Evolutionary conservation across 225 moss, liverwort and hornwort genomes (phyloP), one percentile per base, ranked within the genome.

Genomic region (Neckera pumila): DNA sequence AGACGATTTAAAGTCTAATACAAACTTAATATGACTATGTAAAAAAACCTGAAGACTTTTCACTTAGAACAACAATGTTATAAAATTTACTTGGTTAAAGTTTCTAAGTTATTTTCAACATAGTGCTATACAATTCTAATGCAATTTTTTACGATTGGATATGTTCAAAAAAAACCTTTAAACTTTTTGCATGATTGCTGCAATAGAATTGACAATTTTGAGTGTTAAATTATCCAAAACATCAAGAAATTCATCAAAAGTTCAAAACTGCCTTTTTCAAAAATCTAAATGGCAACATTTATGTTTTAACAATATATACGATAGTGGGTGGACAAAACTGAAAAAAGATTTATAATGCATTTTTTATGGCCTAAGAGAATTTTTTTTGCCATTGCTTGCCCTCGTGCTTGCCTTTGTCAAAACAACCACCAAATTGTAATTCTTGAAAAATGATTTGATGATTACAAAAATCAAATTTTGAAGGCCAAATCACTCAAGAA

Each of bases 101-200:
- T 43, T 72, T 72, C 27, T 27, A 27, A 26, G 6, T 16, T 71
- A 15, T 71, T 71, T 71, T 4, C 9, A 4, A 26, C 5, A 42
- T 26, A 26, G 8, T 40, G 5, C 2, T 40, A 42, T 14, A 26
- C 26, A 71, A 26, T 8, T 42, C 14, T 71, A 71, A 27, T 27
- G 9, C 16, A 71, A 27, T 42, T 26, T 71, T 2, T 9, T 42
- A 9, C 2, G 0, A 0, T 42, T 42, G 3, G 9, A 27, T 26
- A 9, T 27, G 16, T 15, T 42, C 26, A 42, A 42, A 42, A 8
- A 5, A 71, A 5, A 15, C 3, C 5, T 23, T 22, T 23, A 26
- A 5, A 71, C 3, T 15, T 26, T 14, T 26, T 42, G 15, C 26
- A 70, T 14, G 51, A 51, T 2, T 54, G 2, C 5, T 71, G 26